These are phyloP conservation scores for Lipomyces yamanashiensis DNA, from an alignment of 805 yeast species.

Conservation along the genomic window DNA sequence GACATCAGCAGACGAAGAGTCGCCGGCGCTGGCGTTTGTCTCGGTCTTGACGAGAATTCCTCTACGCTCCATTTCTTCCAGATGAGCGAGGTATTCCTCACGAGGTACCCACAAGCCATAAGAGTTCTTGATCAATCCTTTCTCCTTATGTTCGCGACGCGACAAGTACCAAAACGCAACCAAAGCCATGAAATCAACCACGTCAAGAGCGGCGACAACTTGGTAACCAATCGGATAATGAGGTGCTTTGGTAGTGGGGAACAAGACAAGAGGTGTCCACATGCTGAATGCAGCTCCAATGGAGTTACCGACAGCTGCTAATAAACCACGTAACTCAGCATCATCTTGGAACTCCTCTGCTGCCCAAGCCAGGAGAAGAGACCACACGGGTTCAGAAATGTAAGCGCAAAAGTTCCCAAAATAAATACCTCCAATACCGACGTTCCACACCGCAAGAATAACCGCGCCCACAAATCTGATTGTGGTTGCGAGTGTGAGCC, in stretches of 20 bases:
- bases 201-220: conserved; percentile 19
- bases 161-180: conserved; percentile 22
- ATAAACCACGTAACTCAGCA: conserved; percentile 31
- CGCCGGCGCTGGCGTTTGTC: background rate
- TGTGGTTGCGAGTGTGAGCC: conserved; percentile 35
- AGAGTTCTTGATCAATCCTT: conserved; percentile 17
- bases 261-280: conserved; percentile 37
- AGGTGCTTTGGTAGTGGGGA: conserved; percentile 29
- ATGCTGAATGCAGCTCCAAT: conserved; percentile 27
- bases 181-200: conserved; percentile 24
- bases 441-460: conserved; percentile 25
- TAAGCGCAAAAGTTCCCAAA: conserved; percentile 28
- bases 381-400: conserved; percentile 31
- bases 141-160: conserved; percentile 16
- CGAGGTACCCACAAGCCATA: conserved; percentile 24
- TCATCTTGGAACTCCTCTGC: conserved; percentile 35
- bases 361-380: conserved; percentile 31
- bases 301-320: conserved; percentile 30
- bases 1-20: background rate
- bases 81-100: conserved; percentile 24
- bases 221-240: conserved; percentile 27
- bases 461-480: conserved; percentile 23
- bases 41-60: background rate
- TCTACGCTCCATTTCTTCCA: conserved; percentile 14
- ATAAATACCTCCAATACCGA: conserved; percentile 30